These are phyloP conservation scores for Globisporangium irregulare DNA, from an alignment of 352 stramenopile genomes.

Conservation along the genomic window DNA sequence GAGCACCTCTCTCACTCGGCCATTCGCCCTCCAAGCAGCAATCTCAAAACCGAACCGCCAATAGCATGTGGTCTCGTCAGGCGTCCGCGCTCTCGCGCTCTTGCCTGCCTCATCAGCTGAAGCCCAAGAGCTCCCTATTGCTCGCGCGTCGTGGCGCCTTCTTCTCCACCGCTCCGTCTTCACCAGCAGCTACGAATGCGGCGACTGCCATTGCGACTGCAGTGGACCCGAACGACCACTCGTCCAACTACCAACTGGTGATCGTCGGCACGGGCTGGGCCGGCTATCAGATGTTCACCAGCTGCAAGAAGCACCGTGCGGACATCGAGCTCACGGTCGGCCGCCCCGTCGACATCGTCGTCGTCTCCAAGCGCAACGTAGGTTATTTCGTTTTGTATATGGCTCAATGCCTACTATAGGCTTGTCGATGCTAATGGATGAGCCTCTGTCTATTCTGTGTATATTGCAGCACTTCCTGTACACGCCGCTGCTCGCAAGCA, in stretches of 20 bases:
- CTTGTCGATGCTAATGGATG: neutral
- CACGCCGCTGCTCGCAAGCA: constrained; percentile 95
- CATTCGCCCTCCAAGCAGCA: neutral
- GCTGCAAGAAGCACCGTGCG: constrained; percentile 73
- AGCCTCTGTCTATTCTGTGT: constrained; percentile 4
- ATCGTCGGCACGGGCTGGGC: constrained; percentile 81
- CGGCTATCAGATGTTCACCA: constrained; percentile 70
- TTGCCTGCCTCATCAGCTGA: neutral
- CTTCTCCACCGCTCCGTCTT: neutral
- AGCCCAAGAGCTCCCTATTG: neutral
- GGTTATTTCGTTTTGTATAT: neutral
- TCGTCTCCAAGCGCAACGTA: constrained; percentile 83
- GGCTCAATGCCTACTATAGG: neutral
- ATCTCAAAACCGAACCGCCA: neutral
- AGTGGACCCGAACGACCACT: constrained; percentile 13
- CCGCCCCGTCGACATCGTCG: constrained; percentile 65
- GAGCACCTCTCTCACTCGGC: neutral
- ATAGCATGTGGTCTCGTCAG: neutral
- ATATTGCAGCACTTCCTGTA: constrained; percentile 94
- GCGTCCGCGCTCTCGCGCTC: neutral
- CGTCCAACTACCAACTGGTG: constrained; percentile 66
- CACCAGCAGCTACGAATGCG: neutral
- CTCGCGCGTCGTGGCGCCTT: neutral
- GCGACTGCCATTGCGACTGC: neutral
- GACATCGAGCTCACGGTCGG: constrained; percentile 65